A percentile compares a stretch with the other conserved stretches of the same genome.
These are phyloP conservation scores for Liquidambar formosana DNA, from an alignment of 164 flowering plant species.

Conservation along the genomic window DNA sequence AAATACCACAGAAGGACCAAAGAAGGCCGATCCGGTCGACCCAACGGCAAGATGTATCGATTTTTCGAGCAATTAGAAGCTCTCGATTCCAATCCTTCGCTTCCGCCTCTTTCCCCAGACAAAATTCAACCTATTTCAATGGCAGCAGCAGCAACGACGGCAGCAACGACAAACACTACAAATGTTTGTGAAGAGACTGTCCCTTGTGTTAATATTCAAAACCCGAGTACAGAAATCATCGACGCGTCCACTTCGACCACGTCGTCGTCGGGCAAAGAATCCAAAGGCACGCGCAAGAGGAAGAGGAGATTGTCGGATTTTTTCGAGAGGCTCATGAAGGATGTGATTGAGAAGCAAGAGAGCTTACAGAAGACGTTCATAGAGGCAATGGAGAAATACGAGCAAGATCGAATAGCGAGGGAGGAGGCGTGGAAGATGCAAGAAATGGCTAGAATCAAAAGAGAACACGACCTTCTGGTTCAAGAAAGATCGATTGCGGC, in stretches of 20 bases:
- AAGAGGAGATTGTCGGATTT: constrained; percentile 44
- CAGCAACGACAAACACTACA: not conserved
- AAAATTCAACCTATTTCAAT: too few relatives aligned
- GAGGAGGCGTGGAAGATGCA: constrained; percentile 68
- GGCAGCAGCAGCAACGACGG: not conserved
- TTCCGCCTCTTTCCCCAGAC: constrained; percentile 12
- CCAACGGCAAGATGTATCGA: constrained; percentile 44
- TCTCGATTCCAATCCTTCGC: constrained; percentile 27
- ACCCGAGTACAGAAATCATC: constrained; percentile 8
- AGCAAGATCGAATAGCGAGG: constrained; percentile 47
- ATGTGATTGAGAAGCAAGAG: constrained; percentile 61
- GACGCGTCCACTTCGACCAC: constrained; percentile 31
- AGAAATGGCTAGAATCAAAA: constrained; percentile 48
- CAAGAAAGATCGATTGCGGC: constrained; percentile 64
- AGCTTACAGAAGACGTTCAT: constrained; percentile 48
- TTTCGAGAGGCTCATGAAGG: constrained; percentile 45
- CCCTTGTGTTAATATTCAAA: not conserved
- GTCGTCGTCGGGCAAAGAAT: constrained; percentile 43
- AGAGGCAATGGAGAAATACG: constrained; percentile 56
- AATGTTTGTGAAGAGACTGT: too few relatives aligned
- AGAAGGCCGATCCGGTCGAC: constrained; percentile 33
- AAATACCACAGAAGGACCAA: constrained; percentile 58
- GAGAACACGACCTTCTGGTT: constrained; percentile 47
- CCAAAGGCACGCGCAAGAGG: constrained; percentile 28
- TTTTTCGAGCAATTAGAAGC: constrained; percentile 60